These are phyloP conservation scores for Wickerhamiella vanderwaltii DNA, from an alignment of 805 yeast species.

Conservation along the genomic window DNA sequence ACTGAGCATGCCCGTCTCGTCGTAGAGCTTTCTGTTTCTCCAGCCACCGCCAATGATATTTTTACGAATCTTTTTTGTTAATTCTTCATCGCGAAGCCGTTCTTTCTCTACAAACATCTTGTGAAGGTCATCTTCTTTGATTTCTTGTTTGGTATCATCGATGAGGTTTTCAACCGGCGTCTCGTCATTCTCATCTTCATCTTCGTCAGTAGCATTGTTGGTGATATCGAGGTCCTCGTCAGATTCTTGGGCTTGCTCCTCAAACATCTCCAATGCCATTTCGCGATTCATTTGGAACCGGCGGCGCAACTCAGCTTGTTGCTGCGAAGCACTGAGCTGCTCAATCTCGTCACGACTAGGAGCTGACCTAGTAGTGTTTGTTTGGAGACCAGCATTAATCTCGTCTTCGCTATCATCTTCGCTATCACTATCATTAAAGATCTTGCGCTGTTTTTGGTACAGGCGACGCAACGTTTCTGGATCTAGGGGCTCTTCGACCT, in stretches of 20 bases:
- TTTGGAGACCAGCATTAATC: not conserved
- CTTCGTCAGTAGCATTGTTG: conserved; percentile 9
- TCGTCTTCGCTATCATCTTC: conserved; percentile 1
- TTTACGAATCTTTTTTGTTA: conserved; percentile 1
- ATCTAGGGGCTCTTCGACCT: conserved; percentile 3
- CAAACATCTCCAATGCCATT: not conserved
- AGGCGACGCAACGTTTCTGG: not conserved
- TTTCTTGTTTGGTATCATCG: conserved; percentile 5
- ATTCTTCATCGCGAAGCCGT: conserved; percentile 8
- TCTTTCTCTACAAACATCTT: not conserved
- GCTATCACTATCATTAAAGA: conserved; percentile 4
- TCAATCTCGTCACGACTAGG: not conserved
- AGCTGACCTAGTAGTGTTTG: not conserved
- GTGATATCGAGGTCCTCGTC: conserved; percentile 12
- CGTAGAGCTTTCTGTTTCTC: conserved; percentile 6
- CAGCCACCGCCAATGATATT: conserved; percentile 8
- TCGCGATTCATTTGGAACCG: not conserved
- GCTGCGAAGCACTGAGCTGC: conserved; percentile 2
- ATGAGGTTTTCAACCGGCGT: conserved; percentile 11
- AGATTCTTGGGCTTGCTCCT: conserved; percentile 9
- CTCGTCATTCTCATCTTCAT: conserved; percentile 10
- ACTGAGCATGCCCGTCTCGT: conserved; percentile 7
- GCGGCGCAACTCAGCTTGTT: conserved; percentile 6
- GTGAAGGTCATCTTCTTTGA: conserved; percentile 3
- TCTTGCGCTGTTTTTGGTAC: conserved; percentile 1